phyloP scores from a whole-genome alignment of 768 basidiomycete genomes.

The Serendipita indica region DNA sequence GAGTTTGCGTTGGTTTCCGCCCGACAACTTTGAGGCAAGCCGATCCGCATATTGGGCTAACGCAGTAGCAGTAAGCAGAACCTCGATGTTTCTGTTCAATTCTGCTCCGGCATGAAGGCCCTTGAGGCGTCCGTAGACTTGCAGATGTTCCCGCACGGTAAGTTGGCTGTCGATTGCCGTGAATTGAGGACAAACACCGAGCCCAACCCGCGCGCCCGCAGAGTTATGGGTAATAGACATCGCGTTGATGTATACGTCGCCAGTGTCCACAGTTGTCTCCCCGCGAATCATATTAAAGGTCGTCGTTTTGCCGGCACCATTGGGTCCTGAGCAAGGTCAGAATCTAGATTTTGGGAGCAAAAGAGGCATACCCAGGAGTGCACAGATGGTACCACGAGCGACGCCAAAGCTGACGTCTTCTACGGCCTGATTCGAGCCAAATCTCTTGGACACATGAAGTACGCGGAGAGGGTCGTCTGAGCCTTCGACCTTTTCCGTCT shows the following conservation, averaged over 20 bases:
- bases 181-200: conserved; percentile 76
- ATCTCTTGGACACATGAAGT: conserved; percentile 47
- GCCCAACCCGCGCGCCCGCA: conserved; percentile 44
- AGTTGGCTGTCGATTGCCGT: conserved; percentile 68
- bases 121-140: conserved; percentile 57
- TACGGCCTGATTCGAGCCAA: conserved; percentile 37
- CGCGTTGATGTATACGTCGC: conserved; percentile 54
- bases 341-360: background rate
- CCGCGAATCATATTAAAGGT: conserved; percentile 68
- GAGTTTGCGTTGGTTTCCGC: conserved; percentile 67
- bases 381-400: conserved; percentile 46
- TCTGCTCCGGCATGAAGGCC: conserved; percentile 40
- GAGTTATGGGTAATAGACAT: conserved; percentile 52
- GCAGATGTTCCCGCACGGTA: conserved; percentile 62
- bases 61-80: conserved; percentile 44
- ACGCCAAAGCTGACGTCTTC: conserved; percentile 62
- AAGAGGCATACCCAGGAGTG: conserved; percentile 38
- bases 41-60: conserved; percentile 48
- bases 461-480: conserved; percentile 49
- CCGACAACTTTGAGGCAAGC: conserved; percentile 57
- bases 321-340: background rate
- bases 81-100: conserved; percentile 37
- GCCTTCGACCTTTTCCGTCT: conserved; percentile 32
- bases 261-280: conserved; percentile 47
- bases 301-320: conserved; percentile 48